Base-by-base conservation (phyloP, 225 moss, liverwort and hornwort genomes). In the Pseudisothecium myosuroides region DNA sequence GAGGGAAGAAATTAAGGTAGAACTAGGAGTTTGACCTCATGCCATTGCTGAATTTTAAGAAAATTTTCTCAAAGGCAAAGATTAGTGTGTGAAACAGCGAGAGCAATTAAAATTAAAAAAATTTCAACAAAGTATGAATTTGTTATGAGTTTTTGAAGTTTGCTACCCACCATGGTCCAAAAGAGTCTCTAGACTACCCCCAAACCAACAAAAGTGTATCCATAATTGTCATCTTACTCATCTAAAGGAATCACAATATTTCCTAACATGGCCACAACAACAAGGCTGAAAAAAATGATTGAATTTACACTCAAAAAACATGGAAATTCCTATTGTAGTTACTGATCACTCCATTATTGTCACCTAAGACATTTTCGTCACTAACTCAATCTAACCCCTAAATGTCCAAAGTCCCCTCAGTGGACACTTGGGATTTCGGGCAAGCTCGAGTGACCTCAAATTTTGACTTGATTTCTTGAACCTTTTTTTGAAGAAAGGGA, bases 1-100 rank as follows among this genome's bases (percentile, higher is more conserved):
- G 17, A 73, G 10, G 6, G 28, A 45, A 11, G 29, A 45, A 45
- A 74, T 45, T 45, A 45, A 6, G 18, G 7, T 4, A 41, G 2
- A 41, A 71, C 5, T 14, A 9, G 26, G 8, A 9, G 1, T 71
- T 71, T 15, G 12, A 1, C 5, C 2, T 39, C 8, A 26, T 71
- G 26, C 15, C 16, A 26, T 71, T n/a, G n/a, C n/a, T n/a, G n/a
- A n/a, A n/a, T n/a, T n/a, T n/a, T n/a, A n/a, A n/a, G n/a, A n/a
- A n/a, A n/a, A n/a, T n/a, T n/a, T n/a, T n/a, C n/a, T n/a, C n/a
- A n/a, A n/a, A n/a, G n/a, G n/a, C n/a, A n/a, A n/a, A n/a, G n/a
- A n/a, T n/a, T n/a, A 74, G 4, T 17, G 6, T 47, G 6, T 47
- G 19, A 75, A 31, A 43, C 0, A 0, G 3, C 2, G 1, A 45